Evolutionary conservation across 2,329 filamentous ascomycete species (phyloP).

Genomic region (Lecanosticta acicola): DNA sequence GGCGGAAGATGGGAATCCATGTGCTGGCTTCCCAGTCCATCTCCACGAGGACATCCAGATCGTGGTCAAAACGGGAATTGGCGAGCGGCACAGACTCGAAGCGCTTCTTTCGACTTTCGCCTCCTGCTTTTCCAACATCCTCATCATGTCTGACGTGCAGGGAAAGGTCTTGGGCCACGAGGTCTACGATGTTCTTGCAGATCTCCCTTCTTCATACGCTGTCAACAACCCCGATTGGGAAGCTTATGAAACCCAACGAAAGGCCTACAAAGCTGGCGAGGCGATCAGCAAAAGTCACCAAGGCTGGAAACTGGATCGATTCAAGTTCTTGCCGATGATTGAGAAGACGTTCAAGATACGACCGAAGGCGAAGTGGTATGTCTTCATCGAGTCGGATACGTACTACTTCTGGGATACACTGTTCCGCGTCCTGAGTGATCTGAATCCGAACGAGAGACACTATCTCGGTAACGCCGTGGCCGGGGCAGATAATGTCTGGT

Average conservation of each 20-base stretch:
- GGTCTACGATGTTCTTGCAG: constrained; percentile 1
- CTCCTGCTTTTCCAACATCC: not conserved
- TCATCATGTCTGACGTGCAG: constrained; percentile 2
- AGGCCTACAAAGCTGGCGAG: not conserved
- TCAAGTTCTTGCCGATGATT: constrained; percentile 48
- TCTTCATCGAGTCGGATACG: constrained; percentile 55
- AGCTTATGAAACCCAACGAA: not conserved
- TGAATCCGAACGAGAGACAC: constrained; percentile 1
- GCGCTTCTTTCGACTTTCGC: not conserved
- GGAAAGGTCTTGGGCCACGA: not conserved
- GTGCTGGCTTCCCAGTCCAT: not conserved
- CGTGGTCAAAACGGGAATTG: constrained; percentile 5
- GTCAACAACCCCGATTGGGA: constrained; percentile 1
- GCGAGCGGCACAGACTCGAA: not conserved
- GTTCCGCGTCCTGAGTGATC: not conserved
- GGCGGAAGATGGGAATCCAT: not conserved
- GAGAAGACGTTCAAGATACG: constrained; percentile 32
- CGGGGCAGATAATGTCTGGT: not conserved
- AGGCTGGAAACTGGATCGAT: constrained; percentile 38
- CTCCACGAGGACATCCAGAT: constrained; percentile 3
- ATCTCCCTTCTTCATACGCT: not conserved
- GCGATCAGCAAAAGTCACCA: not conserved
- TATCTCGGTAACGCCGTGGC: constrained; percentile 3
- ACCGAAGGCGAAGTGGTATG: constrained; percentile 49
- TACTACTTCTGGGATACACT: constrained; percentile 49